Conservation (phyloP, 208 protist genomes). For the Leptomonas pyrrhocoris region DNA sequence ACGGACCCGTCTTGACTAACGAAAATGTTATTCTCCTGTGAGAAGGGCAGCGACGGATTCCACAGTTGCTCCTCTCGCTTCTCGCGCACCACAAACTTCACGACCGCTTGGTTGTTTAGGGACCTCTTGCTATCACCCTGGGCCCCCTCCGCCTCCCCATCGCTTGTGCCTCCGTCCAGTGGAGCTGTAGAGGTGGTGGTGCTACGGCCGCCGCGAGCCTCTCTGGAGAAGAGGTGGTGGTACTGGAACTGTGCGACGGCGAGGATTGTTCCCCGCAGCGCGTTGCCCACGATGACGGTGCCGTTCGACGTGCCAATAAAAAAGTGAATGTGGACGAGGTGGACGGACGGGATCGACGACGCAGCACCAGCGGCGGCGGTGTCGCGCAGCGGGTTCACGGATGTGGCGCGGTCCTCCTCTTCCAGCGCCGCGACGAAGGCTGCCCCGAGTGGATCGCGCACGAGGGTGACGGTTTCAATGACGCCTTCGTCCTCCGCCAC, state of each 20-base stretch:
- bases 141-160: neutral
- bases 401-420: neutral
- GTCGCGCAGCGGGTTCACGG: conserved; percentile 6
- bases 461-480: conserved; percentile 64
- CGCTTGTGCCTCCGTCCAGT: neutral
- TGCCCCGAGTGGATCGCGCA: conserved; percentile 36
- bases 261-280: conserved; percentile 77
- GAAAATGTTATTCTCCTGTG: conserved; percentile 1
- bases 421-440: conserved; percentile 1
- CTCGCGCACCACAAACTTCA: conserved; percentile 59
- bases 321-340: conserved; percentile 67
- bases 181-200: conserved; percentile 8
- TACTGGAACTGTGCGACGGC: conserved; percentile 71
- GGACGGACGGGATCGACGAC: conserved; percentile 2
- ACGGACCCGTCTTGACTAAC: neutral
- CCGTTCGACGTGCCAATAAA: conserved; percentile 87
- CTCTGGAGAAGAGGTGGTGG: conserved; percentile 21
- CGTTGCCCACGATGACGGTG: conserved; percentile 80
- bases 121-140: neutral
- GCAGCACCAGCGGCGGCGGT: neutral
- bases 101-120: conserved; percentile 42
- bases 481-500: conserved; percentile 67
- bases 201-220: conserved; percentile 9
- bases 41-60: conserved; percentile 32
- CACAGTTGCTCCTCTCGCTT: conserved; percentile 26